phyloP scores from a whole-genome alignment of 139 green algal species.

The Tetradesmus obliquus region DNA sequence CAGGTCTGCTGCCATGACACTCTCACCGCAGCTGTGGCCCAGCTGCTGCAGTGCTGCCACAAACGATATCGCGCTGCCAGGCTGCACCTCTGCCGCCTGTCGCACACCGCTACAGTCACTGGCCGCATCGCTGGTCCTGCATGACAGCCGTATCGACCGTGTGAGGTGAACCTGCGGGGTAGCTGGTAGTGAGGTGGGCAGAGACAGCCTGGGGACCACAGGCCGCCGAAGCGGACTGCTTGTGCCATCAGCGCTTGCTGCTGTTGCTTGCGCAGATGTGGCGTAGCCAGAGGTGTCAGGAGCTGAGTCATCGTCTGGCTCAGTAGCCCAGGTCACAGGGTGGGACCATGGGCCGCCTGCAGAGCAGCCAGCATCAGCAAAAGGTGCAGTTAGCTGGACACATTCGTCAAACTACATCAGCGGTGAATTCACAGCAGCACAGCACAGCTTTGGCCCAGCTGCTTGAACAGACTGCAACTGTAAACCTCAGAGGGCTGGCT shows the following conservation, averaged over 20 bases:
- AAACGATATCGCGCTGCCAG: neutral
- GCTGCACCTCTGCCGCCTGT: neutral
- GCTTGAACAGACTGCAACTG: no score
- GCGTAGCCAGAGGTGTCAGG: neutral
- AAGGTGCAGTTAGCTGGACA: neutral
- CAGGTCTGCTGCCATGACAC: slow-evolving; percentile 60
- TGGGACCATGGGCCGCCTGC: neutral
- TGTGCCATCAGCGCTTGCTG: neutral
- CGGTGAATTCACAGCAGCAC: no score
- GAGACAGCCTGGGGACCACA: neutral
- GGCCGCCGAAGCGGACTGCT: neutral
- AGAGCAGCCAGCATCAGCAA: neutral
- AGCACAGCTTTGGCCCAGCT: no score
- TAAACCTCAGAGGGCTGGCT: no score
- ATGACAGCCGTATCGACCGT: slow-evolving; percentile 2
- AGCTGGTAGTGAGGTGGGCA: neutral
- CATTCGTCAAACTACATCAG: no score
- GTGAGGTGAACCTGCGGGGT: neutral
- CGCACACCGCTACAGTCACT: neutral
- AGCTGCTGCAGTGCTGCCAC: slow-evolving; percentile 51
- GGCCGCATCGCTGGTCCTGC: slow-evolving; percentile 1
- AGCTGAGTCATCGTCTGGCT: neutral
- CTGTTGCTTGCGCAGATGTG: neutral
- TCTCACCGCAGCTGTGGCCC: slow-evolving; percentile 58
- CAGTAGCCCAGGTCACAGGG: neutral